Evolutionary conservation across 2,329 filamentous ascomycete genomes (phyloP).

Genomic region (Apiospora marii): DNA sequence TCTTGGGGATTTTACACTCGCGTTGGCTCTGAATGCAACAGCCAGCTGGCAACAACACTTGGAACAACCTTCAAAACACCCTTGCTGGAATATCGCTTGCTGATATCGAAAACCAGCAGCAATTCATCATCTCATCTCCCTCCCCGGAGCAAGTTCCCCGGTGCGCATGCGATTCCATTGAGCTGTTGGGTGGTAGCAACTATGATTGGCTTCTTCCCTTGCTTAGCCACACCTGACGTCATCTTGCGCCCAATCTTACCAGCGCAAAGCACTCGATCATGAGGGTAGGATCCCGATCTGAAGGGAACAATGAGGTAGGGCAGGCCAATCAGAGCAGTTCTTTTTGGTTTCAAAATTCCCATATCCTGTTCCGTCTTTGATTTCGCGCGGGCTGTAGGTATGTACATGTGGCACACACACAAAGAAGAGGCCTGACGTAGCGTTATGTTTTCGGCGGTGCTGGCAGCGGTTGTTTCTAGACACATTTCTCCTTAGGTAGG

Average conservation of each 20-base stretch:
- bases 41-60: no score
- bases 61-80: no score
- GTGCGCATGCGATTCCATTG: background rate
- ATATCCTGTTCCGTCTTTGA: background rate
- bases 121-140: background rate
- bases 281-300: background rate
- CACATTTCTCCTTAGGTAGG: background rate
- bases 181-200: background rate
- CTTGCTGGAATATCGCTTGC: no score
- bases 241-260: constrained; percentile 2
- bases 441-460: background rate
- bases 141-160: constrained; percentile 2
- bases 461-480: background rate
- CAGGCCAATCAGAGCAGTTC: background rate
- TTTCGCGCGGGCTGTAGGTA: background rate
- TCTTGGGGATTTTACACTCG: no score
- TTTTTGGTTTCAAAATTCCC: background rate
- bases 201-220: background rate
- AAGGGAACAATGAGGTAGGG: background rate
- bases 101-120: background rate
- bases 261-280: background rate
- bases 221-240: constrained; percentile 15
- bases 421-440: constrained; percentile 1
- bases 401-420: background rate
- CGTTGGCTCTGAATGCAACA: no score